These are phyloP conservation scores for Dunaliella primolecta DNA, from an alignment of 139 green algal species.

Conservation along the genomic window DNA sequence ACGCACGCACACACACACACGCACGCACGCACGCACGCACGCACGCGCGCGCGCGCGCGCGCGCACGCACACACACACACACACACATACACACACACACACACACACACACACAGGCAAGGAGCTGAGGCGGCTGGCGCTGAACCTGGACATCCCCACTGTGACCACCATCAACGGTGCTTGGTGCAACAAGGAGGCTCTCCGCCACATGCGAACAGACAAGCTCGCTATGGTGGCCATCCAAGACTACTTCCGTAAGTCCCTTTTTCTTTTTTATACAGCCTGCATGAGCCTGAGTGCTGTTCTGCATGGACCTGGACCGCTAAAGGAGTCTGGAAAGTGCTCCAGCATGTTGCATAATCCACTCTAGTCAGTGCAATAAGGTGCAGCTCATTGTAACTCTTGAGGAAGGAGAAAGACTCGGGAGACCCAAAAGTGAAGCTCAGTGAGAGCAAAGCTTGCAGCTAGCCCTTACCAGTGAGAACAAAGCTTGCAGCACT, in stretches of 20 bases:
- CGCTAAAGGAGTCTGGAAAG: background rate
- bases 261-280: too few species aligned
- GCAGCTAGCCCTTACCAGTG: too few species aligned
- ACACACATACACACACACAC: too few species aligned
- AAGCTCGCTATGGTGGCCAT: constrained; percentile 73
- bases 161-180: constrained; percentile 93
- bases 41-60: too few species aligned
- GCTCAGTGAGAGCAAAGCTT: too few species aligned
- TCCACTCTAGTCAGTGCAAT: background rate
- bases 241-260: constrained; percentile 57
- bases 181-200: constrained; percentile 77
- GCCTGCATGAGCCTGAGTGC: too few species aligned
- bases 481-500: too few species aligned
- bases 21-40: too few species aligned
- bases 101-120: constrained; percentile 59
- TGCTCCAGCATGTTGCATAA: background rate
- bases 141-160: constrained; percentile 77
- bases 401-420: too few species aligned
- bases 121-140: constrained; percentile 84
- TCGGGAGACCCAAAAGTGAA: too few species aligned
- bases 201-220: constrained; percentile 73
- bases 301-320: background rate
- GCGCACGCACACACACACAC: too few species aligned
- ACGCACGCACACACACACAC: too few species aligned
- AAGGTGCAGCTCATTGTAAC: background rate